Evolutionary conservation across 306 rosid genomes (phyloP).

Genomic region (Cucumis sativus): Cucumber_9930_V3 NC_026656.2:2481001-2481500

Average conservation of each 20-base stretch:
- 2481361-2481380: slow-evolving; percentile 65
- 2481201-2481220: slow-evolving; percentile 98
- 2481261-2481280: slow-evolving; percentile 60
- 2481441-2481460: slow-evolving; percentile 86
- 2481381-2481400: slow-evolving; percentile 82
- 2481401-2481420: slow-evolving; percentile 88
- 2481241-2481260: slow-evolving; percentile 75
- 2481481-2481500: slow-evolving; percentile 62
- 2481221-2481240: slow-evolving; percentile 96
- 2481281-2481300: slow-evolving; percentile 74
- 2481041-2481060: slow-evolving; percentile 88
- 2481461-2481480: slow-evolving; percentile 62
- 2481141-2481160: slow-evolving; percentile 92
- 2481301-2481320: slow-evolving; percentile 70
- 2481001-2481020: slow-evolving; percentile 73
- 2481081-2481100: slow-evolving; percentile 75
- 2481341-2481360: slow-evolving; percentile 82
- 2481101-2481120: slow-evolving; percentile 98
- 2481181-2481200: slow-evolving; percentile 99
- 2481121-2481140: slow-evolving; percentile 86
- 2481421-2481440: slow-evolving; percentile 77
- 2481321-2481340: slow-evolving; percentile 78
- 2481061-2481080: slow-evolving; percentile 65
- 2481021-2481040: slow-evolving; percentile 76
- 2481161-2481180: slow-evolving; percentile 99